Evolutionary conservation across 768 basidiomycete genomes (phyloP), one percentile per base, ranked within the genome.

Genomic region (Solioccasus polychromus): DNA sequence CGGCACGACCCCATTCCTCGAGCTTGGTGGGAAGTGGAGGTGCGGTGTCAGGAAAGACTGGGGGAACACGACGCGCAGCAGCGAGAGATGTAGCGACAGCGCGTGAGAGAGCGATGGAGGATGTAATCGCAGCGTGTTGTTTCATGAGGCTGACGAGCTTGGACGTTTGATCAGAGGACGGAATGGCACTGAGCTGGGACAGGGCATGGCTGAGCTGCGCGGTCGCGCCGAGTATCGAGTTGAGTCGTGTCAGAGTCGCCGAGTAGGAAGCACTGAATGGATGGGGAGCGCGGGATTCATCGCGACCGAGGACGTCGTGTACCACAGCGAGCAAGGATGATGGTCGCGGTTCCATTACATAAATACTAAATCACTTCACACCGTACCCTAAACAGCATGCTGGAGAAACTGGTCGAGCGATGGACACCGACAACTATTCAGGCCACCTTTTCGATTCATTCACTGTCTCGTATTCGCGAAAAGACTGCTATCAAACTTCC

Each of bases 91-190:
- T 18, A 15, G 54, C 59, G 12, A 57, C 36, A 17, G 53, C 49
- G 39, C 64, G 55, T 1, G 65, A 63, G 1, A 50, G 32, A 0
- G 56, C 28, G n/a, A 66, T 63, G 38, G 64, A 67, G 0, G 61
- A 48, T 12, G 53, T 57, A 19, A 63, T 54, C n/a, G 77, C 66
- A 1, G 82, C 73, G 49, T 82, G 76, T 58, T 89, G 83, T 23
- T 83, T 78, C 55, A 87, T 69, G 20, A 81, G 71, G 14, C 85
- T 85, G 26, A 85, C 71, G 6, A 87, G 71, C 54, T 87, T 88
- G 12, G 82, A 74, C 39, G 83, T 82, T 23, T 77, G 71, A 50
- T 80, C 71, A 8, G 77, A 71, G 10, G 73, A 65, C 7, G 80
- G 63, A 14, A 74, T 50, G 53, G 47, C 40, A 19, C 79, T 78